Evolutionary conservation across 164 flowering plant genomes (phyloP).

Genomic region (Macadamia tetraphylla): DNA sequence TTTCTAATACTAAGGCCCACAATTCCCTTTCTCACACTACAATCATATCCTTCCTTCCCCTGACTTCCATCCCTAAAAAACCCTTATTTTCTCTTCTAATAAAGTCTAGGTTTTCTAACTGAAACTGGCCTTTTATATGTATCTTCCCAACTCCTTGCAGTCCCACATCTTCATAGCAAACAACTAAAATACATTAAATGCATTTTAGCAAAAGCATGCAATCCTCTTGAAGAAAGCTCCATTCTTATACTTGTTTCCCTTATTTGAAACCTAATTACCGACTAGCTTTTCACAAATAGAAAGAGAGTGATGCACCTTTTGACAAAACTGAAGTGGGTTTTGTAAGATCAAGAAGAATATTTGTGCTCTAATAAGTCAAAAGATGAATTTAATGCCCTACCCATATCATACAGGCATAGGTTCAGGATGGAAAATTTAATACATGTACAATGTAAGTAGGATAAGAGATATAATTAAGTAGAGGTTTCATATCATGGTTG

Average conservation of each 20-base stretch:
- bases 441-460: constrained; percentile 8
- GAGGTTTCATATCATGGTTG: constrained; percentile 14
- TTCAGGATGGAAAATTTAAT: constrained; percentile 7
- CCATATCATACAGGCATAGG: constrained; percentile 2
- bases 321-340: constrained; percentile 7
- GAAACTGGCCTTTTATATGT: too few relatives aligned
- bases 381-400: constrained; percentile 8
- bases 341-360: background rate
- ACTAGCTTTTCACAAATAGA: background rate
- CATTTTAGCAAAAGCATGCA: constrained; percentile 1
- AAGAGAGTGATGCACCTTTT: constrained; percentile 2
- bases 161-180: background rate
- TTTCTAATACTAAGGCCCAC: too few relatives aligned
- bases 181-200: background rate
- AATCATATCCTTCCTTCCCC: background rate
- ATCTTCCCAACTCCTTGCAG: background rate
- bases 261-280: background rate
- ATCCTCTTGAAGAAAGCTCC: background rate
- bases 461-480: background rate
- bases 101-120: too few relatives aligned
- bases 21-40: too few relatives aligned
- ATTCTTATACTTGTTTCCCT: constrained; percentile 1
- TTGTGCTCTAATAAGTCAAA: constrained; percentile 4
- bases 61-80: background rate
- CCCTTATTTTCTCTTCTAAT: background rate